Base-by-base conservation (phyloP, 441 rosid genomes). In the Euphorbia neoarborescens region DNA sequence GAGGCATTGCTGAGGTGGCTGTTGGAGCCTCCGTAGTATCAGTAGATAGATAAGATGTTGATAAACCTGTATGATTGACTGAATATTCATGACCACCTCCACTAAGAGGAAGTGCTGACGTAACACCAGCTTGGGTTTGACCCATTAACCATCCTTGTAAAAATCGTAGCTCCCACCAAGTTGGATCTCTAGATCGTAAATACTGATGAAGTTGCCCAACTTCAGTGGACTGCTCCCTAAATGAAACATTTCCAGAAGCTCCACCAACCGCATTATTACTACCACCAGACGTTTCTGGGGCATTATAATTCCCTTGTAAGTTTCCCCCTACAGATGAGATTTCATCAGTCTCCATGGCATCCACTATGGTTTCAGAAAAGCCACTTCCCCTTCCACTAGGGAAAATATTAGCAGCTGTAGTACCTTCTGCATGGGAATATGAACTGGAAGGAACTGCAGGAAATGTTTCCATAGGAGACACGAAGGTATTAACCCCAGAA, bases 71-170 rank as follows among this genome's bases (percentile, higher is more conserved):
- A 71, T 72, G 34, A 59, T 76, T 85, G 72, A 77, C 67, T 69
- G 84, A 70, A 68, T 72, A 69, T 71, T 82, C 95, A 75, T 67
- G 81, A 76, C 78, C 75, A 75, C 78, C 81, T 73, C 76, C 81
- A 74, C 63, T 78, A 66, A 79, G 78, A 69, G 88, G 82, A 79
- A 68, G 77, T 71, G 77, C 73, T 38, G 85, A 24, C 54, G 73
- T 83, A 44, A 81, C 71, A 78, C 77, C 84, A 64, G 86, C 90
- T 77, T 88, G 96, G 78, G 82, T 90, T 73, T 85, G 93, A 73
- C 89, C 92, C 80, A 87, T 84, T 72, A 90, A 78, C 96, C 93
- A 90, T 76, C 96, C 95, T 77, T 89, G 92, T 82, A 89, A 69
- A 68, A 90, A 92, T 22, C 92, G 93, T 42, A 90, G 76, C 81